Base-by-base conservation (phyloP, 2,329 filamentous ascomycete genomes). In the Penicillium concentricum region DNA sequence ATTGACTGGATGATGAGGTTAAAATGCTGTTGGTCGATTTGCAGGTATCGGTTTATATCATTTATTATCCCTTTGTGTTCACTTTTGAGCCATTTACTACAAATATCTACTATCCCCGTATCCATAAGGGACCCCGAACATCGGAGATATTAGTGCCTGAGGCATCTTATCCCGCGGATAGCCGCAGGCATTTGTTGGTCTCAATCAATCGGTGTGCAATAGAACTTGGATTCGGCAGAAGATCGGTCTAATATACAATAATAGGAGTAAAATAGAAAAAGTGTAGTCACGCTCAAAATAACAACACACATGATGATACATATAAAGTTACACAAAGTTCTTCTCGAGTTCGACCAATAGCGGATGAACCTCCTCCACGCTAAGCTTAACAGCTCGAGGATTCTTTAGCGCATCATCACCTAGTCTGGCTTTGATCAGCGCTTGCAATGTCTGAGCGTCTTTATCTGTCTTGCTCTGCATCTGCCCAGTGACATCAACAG, bases 401-500 rank as follows among this genome's bases (percentile, higher is more conserved):
- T 74, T 74, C 44, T 69, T 57, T 38, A 74, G 56, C 7, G 67
- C 67, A 16, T 66, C 51, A 16, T 63, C 64, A 0, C 72, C 68
- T 5, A 74, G 24, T 16, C 59, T 61, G 18, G 56, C 51, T 32
- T 61, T 60, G 48, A 75, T 51, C 45, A 73, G 49, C 6, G 61
- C 52, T 44, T 68, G 66, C 42, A 75, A 56, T 48, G 61, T 66
- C 52, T 67, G 57, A 2, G 63, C 64, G 37, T 60, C 63, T 5
- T 61, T 62, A 48, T 72, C 71, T 8, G 70, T 68, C 52, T 75
- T 76, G 63, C 77, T 76, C 56, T 77, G 73, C 45, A 76, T 64
- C 61, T 78, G 77, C 1, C 72, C 74, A 6, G 70, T 72, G 18
- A 78, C 57, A 57, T 78, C 75, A 20, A 78, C 57, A 26, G 72